Conservation (phyloP, 352 stramenopile genomes). For the Phytophthora cajani region DNA sequence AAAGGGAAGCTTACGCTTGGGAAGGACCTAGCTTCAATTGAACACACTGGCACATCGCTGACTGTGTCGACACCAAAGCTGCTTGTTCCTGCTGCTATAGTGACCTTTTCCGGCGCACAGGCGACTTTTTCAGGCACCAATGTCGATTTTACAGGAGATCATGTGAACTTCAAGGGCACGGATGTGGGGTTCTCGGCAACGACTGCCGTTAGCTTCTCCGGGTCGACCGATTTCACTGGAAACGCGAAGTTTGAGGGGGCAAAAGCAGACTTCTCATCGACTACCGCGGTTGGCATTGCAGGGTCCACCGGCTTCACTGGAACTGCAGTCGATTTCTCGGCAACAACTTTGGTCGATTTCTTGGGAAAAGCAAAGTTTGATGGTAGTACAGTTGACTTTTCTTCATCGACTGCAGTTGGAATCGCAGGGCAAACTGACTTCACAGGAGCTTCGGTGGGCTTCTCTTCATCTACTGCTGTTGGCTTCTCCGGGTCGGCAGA, state of each 20-base stretch:
- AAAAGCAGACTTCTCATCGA: background rate
- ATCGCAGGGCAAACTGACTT: background rate
- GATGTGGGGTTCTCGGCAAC: background rate
- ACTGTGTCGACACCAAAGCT: slow-evolving; percentile 33
- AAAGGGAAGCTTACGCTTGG: slow-evolving; percentile 33
- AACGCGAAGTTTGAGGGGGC: background rate
- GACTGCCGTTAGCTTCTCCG: background rate
- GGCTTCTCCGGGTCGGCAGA: background rate
- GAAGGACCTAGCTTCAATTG: slow-evolving; percentile 28
- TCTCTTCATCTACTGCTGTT: background rate
- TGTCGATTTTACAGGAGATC: slow-evolving; percentile 17
- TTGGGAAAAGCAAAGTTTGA: background rate
- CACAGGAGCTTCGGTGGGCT: background rate
- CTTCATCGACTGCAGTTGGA: slow-evolving; percentile 13
- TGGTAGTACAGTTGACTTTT: slow-evolving; percentile 5
- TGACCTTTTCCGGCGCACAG: slow-evolving; percentile 15
- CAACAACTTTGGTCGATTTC: background rate
- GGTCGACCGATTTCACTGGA: background rate
- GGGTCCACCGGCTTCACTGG: background rate
- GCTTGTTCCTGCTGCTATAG: slow-evolving; percentile 10
- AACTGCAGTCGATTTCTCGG: background rate
- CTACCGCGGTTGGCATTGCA: background rate
- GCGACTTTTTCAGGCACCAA: slow-evolving; percentile 8
- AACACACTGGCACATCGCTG: slow-evolving; percentile 42
- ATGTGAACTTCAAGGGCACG: slow-evolving; percentile 2